Conservation (phyloP, 1,284 basidiomycete genomes). For the Kalmanozyma brasiliensis region DNA sequence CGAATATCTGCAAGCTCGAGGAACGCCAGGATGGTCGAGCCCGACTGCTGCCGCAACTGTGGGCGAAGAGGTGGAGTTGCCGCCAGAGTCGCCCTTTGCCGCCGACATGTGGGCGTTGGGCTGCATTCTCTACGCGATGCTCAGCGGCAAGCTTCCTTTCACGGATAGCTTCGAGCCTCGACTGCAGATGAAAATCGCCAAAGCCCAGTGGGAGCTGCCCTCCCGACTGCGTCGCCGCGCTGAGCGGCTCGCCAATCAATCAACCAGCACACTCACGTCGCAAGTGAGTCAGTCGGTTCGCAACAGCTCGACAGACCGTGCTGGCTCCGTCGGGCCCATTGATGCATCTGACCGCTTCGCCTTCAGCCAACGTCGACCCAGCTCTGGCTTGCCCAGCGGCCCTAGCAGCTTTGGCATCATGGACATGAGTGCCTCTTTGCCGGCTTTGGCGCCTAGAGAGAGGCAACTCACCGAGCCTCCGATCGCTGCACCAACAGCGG, state of each 20-base stretch:
- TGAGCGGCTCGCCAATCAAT: constrained; percentile 26
- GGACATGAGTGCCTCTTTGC: constrained; percentile 53
- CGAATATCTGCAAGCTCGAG: constrained; percentile 49
- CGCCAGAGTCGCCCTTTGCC: constrained; percentile 50
- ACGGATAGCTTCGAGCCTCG: constrained; percentile 59
- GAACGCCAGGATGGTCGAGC: constrained; percentile 20
- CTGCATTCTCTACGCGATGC: constrained; percentile 60
- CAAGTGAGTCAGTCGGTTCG: constrained; percentile 20
- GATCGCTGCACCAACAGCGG: constrained; percentile 1
- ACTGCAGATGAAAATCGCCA: constrained; percentile 60
- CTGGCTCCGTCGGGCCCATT: constrained; percentile 14
- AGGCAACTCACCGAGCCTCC: constrained; percentile 26
- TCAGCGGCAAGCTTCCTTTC: constrained; percentile 58
- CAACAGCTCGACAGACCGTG: constrained; percentile 17
- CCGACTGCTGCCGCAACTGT: constrained; percentile 13
- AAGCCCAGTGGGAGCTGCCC: constrained; percentile 59
- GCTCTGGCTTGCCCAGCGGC: constrained; percentile 9
- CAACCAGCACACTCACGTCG: constrained; percentile 27
- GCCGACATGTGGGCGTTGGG: constrained; percentile 63
- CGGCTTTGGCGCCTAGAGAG: constrained; percentile 32
- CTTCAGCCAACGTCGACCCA: constrained; percentile 25
- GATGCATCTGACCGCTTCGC: constrained; percentile 28
- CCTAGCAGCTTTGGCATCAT: constrained; percentile 11
- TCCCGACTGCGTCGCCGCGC: constrained; percentile 45
- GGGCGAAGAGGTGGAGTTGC: constrained; percentile 11